Percentiles rank a stretch among this genome's conserved stretches.
phyloP scores from a whole-genome alignment of 2,329 filamentous ascomycete species.

The Neospermospora avenae region DNA sequence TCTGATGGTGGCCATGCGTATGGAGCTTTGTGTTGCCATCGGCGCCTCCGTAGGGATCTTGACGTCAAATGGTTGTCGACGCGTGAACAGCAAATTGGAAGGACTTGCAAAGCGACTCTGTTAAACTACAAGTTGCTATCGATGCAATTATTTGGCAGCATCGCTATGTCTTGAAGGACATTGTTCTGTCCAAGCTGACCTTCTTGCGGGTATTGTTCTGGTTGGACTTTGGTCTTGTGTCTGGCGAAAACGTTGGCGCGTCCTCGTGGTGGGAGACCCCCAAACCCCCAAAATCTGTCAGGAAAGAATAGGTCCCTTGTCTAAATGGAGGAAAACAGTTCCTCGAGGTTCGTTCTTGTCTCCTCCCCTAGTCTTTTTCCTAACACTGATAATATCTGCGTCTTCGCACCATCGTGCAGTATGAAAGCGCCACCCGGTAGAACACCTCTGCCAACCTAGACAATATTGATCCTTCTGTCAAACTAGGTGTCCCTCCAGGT shows the following conservation, averaged over 20 bases:
- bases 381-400: neutral
- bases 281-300: neutral
- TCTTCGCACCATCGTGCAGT: neutral
- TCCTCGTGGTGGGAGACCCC: neutral
- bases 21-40: neutral
- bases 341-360: neutral
- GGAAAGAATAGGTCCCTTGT: neutral
- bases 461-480: neutral
- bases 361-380: neutral
- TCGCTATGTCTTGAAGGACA: neutral
- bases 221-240: neutral
- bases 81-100: neutral
- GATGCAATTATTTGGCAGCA: neutral
- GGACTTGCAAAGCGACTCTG: neutral
- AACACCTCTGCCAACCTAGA: neutral
- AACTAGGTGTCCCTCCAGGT: neutral
- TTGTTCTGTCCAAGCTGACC: neutral
- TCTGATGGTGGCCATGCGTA: neutral
- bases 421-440: neutral
- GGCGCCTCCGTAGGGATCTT: neutral
- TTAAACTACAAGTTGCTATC: no score
- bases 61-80: neutral
- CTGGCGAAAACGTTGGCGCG: neutral
- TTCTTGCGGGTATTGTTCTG: neutral
- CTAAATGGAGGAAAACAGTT: neutral